Percentiles rank a stretch among this genome's conserved stretches.
Conservation (phyloP, 257 asterid species). For the Petrea volubilis region DNA sequence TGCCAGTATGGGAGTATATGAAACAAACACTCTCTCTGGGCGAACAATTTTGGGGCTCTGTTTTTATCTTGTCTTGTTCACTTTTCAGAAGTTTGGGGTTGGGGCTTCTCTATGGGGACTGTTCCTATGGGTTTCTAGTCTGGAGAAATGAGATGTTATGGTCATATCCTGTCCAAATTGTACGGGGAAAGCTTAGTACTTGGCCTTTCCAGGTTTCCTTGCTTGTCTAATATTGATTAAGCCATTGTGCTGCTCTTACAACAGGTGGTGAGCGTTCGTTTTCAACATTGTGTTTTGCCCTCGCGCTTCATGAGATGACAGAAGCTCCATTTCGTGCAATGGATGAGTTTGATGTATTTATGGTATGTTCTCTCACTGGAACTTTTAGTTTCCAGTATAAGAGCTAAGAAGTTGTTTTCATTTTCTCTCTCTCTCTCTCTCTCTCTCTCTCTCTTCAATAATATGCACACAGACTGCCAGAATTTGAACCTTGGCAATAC, state of each 20-base stretch:
- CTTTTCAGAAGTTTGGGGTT: neutral
- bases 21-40: neutral
- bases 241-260: constrained; percentile 20
- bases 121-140: neutral
- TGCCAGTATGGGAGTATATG: neutral
- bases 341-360: constrained; percentile 98
- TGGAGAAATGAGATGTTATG: neutral
- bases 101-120: neutral
- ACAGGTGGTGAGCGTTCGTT: constrained; percentile 97
- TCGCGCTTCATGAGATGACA: constrained; percentile 97
- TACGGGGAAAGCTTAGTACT: neutral
- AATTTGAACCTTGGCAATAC: no score
- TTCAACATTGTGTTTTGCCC: constrained; percentile 94
- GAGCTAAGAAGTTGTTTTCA: neutral
- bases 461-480: no score
- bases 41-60: neutral
- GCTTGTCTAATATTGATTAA: neutral
- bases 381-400: constrained; percentile 1
- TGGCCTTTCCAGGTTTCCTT: neutral
- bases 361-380: constrained; percentile 50
- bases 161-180: neutral
- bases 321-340: constrained; percentile 99
- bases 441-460: no score
- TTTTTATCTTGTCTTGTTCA: neutral
- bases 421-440: no score